These are phyloP conservation scores for Pythium folliculosum DNA, from an alignment of 352 stramenopile genomes.

Conservation along the genomic window DNA sequence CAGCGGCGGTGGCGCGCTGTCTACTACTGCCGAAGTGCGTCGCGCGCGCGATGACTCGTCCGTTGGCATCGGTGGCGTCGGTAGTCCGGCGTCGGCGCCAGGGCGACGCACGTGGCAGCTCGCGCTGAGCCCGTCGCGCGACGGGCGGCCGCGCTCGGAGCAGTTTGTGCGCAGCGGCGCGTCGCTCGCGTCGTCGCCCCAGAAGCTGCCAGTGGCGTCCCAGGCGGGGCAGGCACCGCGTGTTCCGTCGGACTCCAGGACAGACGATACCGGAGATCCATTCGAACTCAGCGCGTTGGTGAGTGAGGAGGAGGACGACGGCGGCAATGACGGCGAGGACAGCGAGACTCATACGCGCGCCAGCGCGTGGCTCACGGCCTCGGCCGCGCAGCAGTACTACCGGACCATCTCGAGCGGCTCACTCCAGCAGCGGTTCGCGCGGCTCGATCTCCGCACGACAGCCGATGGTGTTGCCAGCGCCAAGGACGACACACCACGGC, in stretches of 20 bases:
- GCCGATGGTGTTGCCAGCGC: not conserved
- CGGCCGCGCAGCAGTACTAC: not conserved
- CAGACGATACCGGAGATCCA: too few relatives aligned
- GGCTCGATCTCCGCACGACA: not conserved
- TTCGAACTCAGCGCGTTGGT: not conserved
- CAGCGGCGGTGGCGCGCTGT: not conserved
- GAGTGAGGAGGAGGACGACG: not conserved
- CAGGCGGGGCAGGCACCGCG: not conserved
- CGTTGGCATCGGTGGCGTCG: not conserved
- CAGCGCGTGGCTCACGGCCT: not conserved
- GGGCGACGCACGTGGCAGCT: slow-evolving; percentile 12
- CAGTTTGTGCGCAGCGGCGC: slow-evolving; percentile 14
- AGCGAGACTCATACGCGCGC: not conserved
- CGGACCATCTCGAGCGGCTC: not conserved
- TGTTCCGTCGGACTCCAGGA: too few relatives aligned
- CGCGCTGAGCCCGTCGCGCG: slow-evolving; percentile 9
- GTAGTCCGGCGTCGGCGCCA: not conserved
- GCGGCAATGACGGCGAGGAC: not conserved
- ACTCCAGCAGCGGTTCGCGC: slow-evolving; percentile 5
- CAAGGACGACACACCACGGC: slow-evolving; percentile 2
- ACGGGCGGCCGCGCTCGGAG: slow-evolving; percentile 22
- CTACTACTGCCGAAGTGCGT: not conserved
- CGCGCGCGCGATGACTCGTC: slow-evolving; percentile 21
- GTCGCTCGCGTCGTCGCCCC: not conserved
- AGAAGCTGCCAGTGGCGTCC: not conserved